phyloP scores from a whole-genome alignment of 75 land plant genomes.

The Isoetes taiwanensis region DNA sequence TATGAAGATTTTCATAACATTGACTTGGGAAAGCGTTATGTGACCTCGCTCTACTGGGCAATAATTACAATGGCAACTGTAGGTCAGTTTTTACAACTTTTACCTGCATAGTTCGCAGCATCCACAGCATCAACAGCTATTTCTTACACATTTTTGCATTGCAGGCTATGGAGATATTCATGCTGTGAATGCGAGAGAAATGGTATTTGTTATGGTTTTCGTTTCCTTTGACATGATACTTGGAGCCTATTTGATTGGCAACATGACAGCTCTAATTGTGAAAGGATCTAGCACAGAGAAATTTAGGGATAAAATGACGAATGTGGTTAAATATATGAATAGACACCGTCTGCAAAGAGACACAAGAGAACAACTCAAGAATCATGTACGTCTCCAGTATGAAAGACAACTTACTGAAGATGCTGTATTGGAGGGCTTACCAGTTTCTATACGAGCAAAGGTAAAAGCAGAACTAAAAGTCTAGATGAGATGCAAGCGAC shows the following conservation, averaged over 20 bases:
- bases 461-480: no score
- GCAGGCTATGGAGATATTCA: conserved; percentile 88
- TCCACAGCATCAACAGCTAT: not conserved
- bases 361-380: conserved; percentile 51
- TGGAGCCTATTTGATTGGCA: conserved; percentile 80
- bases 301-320: conserved; percentile 70
- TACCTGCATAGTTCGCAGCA: not conserved
- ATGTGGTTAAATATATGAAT: conserved; percentile 58
- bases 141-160: conserved; percentile 2
- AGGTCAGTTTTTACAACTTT: conserved; percentile 25
- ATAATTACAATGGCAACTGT: conserved; percentile 75
- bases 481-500: no score
- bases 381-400: conserved; percentile 53
- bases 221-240: conserved; percentile 84
- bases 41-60: conserved; percentile 53
- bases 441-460: conserved; percentile 29
- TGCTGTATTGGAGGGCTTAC: conserved; percentile 25
- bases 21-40: conserved; percentile 40
- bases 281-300: conserved; percentile 81
- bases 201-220: conserved; percentile 78
- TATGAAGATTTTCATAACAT: conserved; percentile 45
- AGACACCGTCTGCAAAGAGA: conserved; percentile 50
- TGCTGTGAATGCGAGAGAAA: conserved; percentile 74
- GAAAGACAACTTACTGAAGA: conserved; percentile 30
- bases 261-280: conserved; percentile 88